A percentile compares a stretch with the other conserved stretches of the same genome.
phyloP scores from a whole-genome alignment of 2,329 filamentous ascomycete genomes.

The Didymella glomerata region DNA sequence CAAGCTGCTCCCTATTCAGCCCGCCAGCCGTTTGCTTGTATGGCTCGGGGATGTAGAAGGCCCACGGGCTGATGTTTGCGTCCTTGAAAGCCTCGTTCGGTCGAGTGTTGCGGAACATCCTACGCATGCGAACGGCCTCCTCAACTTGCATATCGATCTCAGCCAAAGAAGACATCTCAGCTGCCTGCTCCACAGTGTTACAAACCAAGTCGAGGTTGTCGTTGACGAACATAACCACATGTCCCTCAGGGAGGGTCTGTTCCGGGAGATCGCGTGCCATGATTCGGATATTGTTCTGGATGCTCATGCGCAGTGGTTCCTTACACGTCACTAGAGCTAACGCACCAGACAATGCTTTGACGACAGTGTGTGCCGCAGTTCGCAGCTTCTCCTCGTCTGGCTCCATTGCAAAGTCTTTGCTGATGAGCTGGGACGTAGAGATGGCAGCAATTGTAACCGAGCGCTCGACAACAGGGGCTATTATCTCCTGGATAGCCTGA shows the following conservation, averaged over 20 bases:
- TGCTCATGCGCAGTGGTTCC: slow-evolving; percentile 93
- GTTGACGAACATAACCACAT: slow-evolving; percentile 98
- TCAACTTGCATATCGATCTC: slow-evolving; percentile 97
- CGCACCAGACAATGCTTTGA: slow-evolving; percentile 91
- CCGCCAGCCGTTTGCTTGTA: slow-evolving; percentile 86
- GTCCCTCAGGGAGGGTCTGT: slow-evolving; percentile 86
- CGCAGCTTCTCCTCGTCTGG: slow-evolving; percentile 87
- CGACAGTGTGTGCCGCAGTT: slow-evolving; percentile 89
- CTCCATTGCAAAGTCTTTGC: slow-evolving; percentile 96
- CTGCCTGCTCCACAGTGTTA: slow-evolving; percentile 92
- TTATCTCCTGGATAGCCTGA: slow-evolving; percentile 92
- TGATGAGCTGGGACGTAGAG: slow-evolving; percentile 91
- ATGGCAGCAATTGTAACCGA: slow-evolving; percentile 98
- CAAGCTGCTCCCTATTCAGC: slow-evolving; percentile 89
- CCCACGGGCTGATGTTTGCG: slow-evolving; percentile 84
- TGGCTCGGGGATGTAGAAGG: slow-evolving; percentile 90
- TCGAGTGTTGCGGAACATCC: slow-evolving; percentile 75
- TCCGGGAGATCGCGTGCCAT: slow-evolving; percentile 71
- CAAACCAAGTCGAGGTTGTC: slow-evolving; percentile 95
- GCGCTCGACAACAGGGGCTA: slow-evolving; percentile 94
- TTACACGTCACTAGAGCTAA: slow-evolving; percentile 98
- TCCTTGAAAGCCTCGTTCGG: slow-evolving; percentile 88
- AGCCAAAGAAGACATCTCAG: slow-evolving; percentile 88
- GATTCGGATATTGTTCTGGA: slow-evolving; percentile 96
- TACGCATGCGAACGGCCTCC: slow-evolving; percentile 77